These are phyloP conservation scores for Astragalus membranaceus DNA, from an alignment of 306 rosid species.

Conservation along the genomic window DNA sequence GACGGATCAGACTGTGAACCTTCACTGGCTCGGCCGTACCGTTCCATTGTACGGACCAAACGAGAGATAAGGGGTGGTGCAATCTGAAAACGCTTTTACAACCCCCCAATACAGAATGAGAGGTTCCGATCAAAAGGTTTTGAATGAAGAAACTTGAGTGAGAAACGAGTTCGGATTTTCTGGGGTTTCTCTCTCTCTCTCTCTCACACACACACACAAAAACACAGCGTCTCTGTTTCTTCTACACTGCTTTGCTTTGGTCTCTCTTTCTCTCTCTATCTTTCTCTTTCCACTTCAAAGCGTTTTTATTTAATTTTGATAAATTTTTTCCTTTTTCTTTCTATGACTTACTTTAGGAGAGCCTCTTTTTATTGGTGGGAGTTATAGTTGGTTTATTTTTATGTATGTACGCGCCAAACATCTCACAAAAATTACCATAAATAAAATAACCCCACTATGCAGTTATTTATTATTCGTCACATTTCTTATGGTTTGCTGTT, in stretches of 20 bases:
- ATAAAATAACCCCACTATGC: neutral
- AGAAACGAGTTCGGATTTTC: constrained; percentile 36
- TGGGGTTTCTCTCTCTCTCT: constrained; percentile 21
- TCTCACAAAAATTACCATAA: constrained; percentile 3
- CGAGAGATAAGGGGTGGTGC: neutral
- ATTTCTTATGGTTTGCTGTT: neutral
- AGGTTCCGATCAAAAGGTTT: constrained; percentile 59
- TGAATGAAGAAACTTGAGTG: constrained; percentile 21
- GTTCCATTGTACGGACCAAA: constrained; percentile 77
- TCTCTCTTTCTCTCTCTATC: constrained; percentile 32
- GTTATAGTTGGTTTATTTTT: constrained; percentile 31
- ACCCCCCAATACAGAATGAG: constrained; percentile 35
- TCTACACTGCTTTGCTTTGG: constrained; percentile 6
- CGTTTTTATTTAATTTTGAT: constrained; percentile 16
- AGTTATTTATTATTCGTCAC: neutral
- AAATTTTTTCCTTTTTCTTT: neutral
- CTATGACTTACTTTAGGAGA: constrained; percentile 2
- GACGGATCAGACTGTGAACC: constrained; percentile 87
- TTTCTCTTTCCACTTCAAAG: constrained; percentile 43
- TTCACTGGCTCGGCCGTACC: constrained; percentile 65
- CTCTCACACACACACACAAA: neutral
- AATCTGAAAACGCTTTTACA: constrained; percentile 3
- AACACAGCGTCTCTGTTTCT: constrained; percentile 34
- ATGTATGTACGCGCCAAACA: constrained; percentile 51
- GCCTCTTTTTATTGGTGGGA: constrained; percentile 21